Percentiles rank a stretch among this genome's conserved stretches.
Conservation (phyloP, 768 basidiomycete genomes). For the Collybia mongolica region DNA sequence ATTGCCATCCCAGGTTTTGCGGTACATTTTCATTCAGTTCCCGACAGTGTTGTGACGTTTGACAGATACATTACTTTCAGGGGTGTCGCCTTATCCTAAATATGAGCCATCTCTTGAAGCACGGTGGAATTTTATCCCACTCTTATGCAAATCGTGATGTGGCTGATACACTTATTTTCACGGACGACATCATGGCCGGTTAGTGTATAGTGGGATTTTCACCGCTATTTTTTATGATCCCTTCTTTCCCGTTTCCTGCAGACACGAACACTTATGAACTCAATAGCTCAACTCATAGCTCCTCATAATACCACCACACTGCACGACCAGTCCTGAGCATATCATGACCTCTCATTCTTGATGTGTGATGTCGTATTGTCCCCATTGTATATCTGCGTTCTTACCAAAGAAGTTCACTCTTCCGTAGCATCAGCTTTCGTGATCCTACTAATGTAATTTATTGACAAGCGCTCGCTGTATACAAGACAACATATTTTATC, state of each 20-base stretch:
- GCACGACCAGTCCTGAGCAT: too few species aligned
- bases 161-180: slow-evolving; percentile 7
- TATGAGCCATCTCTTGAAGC: slow-evolving; percentile 19
- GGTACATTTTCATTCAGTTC: slow-evolving; percentile 4
- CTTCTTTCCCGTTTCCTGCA: neutral
- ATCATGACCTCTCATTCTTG: too few species aligned
- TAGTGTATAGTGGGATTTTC: neutral
- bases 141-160: neutral
- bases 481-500: too few species aligned
- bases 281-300: neutral
- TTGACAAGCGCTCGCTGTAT: too few species aligned
- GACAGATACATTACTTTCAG: slow-evolving; percentile 1
- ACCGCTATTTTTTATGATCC: too few species aligned
- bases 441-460: too few species aligned
- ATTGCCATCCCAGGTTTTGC: slow-evolving; percentile 23
- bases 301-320: neutral
- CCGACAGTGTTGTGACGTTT: too few species aligned
- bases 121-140: neutral
- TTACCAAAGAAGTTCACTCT: too few species aligned
- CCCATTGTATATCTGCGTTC: too few species aligned
- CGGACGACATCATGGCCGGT: neutral
- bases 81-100: slow-evolving; percentile 22
- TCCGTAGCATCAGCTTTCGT: too few species aligned
- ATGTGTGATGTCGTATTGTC: too few species aligned
- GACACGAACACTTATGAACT: slow-evolving; percentile 3